These are phyloP conservation scores for Fusarium hostae DNA, from an alignment of 2,329 filamentous ascomycete species.

Conservation along the genomic window DNA sequence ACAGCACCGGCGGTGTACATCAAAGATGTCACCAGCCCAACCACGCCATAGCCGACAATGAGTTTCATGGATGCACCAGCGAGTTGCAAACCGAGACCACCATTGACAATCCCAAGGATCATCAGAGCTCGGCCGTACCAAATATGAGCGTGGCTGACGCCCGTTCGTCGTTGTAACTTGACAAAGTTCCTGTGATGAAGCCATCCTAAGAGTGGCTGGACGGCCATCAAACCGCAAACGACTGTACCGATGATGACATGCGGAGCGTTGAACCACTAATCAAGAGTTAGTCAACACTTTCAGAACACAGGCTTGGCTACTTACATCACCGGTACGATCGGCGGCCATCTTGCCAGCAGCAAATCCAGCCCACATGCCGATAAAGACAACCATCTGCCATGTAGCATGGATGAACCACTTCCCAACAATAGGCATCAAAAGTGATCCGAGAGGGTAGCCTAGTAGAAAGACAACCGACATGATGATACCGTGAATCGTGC, in stretches of 20 bases:
- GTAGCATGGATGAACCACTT: not conserved
- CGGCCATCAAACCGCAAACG: slow-evolving; percentile 61
- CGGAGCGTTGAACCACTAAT: slow-evolving; percentile 60
- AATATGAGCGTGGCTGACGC: slow-evolving; percentile 66
- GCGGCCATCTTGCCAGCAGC: not conserved
- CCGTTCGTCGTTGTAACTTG: slow-evolving; percentile 57
- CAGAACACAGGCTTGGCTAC: not conserved
- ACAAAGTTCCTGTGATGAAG: slow-evolving; percentile 66
- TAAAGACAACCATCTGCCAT: not conserved
- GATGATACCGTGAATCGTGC: not conserved
- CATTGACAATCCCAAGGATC: slow-evolving; percentile 68
- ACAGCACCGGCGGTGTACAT: not conserved
- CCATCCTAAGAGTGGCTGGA: slow-evolving; percentile 68
- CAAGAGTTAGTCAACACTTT: not conserved
- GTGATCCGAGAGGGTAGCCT: not conserved
- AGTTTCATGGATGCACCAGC: slow-evolving; percentile 46
- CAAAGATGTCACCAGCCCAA: not conserved
- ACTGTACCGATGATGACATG: slow-evolving; percentile 67
- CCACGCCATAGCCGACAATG: not conserved
- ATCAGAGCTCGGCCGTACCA: slow-evolving; percentile 70
- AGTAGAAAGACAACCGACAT: not conserved
- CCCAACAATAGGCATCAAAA: not conserved
- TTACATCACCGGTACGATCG: not conserved
- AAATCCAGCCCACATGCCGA: not conserved
- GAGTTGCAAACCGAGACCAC: slow-evolving; percentile 67